Base-by-base conservation (phyloP, 805 yeast genomes). In the Myxozyma kluyveri region DNA sequence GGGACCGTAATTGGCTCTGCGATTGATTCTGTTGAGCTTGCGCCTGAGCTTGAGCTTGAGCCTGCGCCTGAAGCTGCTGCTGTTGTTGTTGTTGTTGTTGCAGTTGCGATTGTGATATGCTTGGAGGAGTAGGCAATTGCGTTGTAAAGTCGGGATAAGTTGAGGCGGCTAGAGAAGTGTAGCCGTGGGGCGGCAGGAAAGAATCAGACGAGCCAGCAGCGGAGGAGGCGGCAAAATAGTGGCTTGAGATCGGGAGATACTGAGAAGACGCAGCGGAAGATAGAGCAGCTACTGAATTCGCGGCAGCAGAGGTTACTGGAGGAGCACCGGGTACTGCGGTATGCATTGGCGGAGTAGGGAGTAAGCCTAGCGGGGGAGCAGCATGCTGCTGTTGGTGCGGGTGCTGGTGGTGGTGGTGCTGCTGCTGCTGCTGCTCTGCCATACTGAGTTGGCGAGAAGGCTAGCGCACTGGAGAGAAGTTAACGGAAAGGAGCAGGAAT, bases 41-140 rank as follows among this genome's bases (percentile, higher is more conserved):
- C n/a, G 38, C 38, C 38, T 9, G 18, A 10, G 38, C 38, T 21
- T 35, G 38, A 35, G 10, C 18, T 12, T 9, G 38, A 35, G 18
- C 38, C 38, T 35, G 38, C 7, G 18, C 38, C 18, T 35, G 38
- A 35, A 21, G 40, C 33, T 46, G 45, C 26, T 35, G 61, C 31
- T 31, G 52, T 27, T 46, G 54, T 40, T 24, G 59, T 45, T 43
- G 47, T 5, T 5, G 32, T 31, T 43, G 54, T 38, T 47, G 46
- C 31, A 21, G 36, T 23, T 50, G 53, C 38, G 23, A 46, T 29
- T 32, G 43, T 10, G 29, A 31, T 9, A 41, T 37, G 22, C 36
- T 49, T 4, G 52, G 54, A n/a, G 50, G 52, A 3, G 45, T 47
- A 31, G 56, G 56, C 45, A 47, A 19, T 17, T 49, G 54, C 47